Percentiles rank a stretch among this genome's conserved stretches.
These are phyloP conservation scores for Ophiostoma sp. DNA, from an alignment of 2,329 filamentous ascomycete genomes.

Conservation along the genomic window DNA sequence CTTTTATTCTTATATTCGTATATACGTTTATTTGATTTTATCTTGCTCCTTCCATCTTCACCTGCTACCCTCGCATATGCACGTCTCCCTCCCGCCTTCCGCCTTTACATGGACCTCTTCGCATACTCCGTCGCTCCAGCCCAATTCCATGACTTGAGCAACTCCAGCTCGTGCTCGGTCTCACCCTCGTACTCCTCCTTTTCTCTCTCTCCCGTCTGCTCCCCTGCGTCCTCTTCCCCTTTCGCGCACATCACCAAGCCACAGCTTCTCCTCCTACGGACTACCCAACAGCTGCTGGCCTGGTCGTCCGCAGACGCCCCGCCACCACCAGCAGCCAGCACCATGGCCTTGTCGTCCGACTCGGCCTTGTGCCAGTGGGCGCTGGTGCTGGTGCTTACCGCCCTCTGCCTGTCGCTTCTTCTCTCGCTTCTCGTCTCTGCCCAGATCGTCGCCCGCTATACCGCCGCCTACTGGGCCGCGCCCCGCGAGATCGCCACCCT, in stretches of 20 bases:
- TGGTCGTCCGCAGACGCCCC: not conserved
- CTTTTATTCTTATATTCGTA: not conserved
- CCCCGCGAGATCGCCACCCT: slow-evolving; percentile 54
- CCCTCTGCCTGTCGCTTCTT: slow-evolving; percentile 50
- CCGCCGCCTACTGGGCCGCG: slow-evolving; percentile 51
- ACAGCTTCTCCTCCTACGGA: slow-evolving; percentile 1
- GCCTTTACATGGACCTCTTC: slow-evolving; percentile 15
- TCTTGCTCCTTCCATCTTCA: not conserved
- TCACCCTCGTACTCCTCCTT: not conserved
- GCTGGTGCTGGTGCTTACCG: slow-evolving; percentile 53
- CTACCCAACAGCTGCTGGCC: slow-evolving; percentile 1
- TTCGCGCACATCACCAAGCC: not conserved
- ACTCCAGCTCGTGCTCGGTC: slow-evolving; percentile 8
- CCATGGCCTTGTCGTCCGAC: slow-evolving; percentile 45
- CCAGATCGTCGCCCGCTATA: slow-evolving; percentile 49
- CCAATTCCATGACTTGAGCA: not conserved
- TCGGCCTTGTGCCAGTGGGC: slow-evolving; percentile 51
- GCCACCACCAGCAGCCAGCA: slow-evolving; percentile 12
- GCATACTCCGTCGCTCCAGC: slow-evolving; percentile 3
- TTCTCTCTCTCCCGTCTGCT: slow-evolving; percentile 1
- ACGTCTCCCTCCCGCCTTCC: not conserved
- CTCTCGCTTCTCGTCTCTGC: slow-evolving; percentile 51
- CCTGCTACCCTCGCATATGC: not conserved
- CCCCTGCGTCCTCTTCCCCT: not conserved
- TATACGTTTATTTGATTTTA: not conserved